Evolutionary conservation across 2,329 filamentous ascomycete genomes (phyloP).

Genomic region (Paecilomyces fulvus): DNA sequence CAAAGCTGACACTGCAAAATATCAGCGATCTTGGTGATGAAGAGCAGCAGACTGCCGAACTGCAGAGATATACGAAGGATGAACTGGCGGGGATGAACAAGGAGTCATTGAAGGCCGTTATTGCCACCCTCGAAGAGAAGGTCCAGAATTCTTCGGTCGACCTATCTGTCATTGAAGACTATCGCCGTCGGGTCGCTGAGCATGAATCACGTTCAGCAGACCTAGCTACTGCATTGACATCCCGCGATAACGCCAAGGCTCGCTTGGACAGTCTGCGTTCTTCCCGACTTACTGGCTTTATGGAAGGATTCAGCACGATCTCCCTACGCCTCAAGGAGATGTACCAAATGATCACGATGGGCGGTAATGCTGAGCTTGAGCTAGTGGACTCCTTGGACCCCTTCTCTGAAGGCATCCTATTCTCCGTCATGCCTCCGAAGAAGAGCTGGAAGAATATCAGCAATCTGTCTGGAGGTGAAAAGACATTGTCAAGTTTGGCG

Average conservation of each 20-base stretch:
- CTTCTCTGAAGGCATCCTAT: constrained; percentile 92
- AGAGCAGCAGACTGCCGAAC: constrained; percentile 31
- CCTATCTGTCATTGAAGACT: constrained; percentile 78
- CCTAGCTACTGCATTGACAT: constrained; percentile 64
- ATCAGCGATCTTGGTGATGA: constrained; percentile 61
- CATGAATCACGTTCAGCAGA: constrained; percentile 75
- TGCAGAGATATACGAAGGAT: constrained; percentile 72
- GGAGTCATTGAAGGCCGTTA: constrained; percentile 53
- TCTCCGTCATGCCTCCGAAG: constrained; percentile 98
- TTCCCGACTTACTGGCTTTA: constrained; percentile 88
- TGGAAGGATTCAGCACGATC: constrained; percentile 93
- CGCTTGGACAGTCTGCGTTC: constrained; percentile 87
- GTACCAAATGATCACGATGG: constrained; percentile 99
- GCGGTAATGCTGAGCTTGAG: constrained; percentile 94
- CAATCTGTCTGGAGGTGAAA: constrained; percentile 92
- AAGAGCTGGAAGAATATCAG: constrained; percentile 99
- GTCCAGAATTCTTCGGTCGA: constrained; percentile 84
- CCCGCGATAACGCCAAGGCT: constrained; percentile 81
- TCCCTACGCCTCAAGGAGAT: constrained; percentile 95
- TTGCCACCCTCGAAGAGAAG: constrained; percentile 60
- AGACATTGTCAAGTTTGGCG: constrained; percentile 86
- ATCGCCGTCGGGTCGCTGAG: constrained; percentile 76
- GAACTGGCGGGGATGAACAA: constrained; percentile 58
- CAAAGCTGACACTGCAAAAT: constrained; percentile 75
- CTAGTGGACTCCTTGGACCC: constrained; percentile 93